Percentiles rank a stretch among this genome's conserved stretches.
These are phyloP conservation scores for Rhizophagus sp. DNA, from an alignment of 192 early-diverging fungal genomes.

Conservation along the genomic window DNA sequence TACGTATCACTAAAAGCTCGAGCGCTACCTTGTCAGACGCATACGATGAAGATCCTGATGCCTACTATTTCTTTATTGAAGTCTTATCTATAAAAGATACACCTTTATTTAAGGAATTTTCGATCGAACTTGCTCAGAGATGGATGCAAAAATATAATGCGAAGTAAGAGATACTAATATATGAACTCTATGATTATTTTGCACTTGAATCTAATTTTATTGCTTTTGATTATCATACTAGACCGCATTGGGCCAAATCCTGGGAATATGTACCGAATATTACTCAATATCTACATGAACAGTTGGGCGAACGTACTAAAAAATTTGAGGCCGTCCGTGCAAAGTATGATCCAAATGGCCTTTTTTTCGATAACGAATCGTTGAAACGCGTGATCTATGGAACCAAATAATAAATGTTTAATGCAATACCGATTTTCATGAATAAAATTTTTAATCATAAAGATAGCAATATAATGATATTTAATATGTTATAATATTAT, in stretches of 20 bases:
- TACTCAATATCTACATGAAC: conserved; percentile 30
- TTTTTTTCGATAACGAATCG: conserved; percentile 33
- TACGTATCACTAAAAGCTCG: conserved; percentile 39
- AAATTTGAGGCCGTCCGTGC: conserved; percentile 36
- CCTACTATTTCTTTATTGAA: conserved; percentile 36
- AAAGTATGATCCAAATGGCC: conserved; percentile 39
- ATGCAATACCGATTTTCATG: too few relatives aligned
- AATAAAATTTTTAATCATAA: too few relatives aligned
- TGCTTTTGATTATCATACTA: too few relatives aligned
- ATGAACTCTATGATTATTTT: too few relatives aligned
- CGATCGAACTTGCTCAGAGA: conserved; percentile 30
- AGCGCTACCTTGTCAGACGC: conserved; percentile 26
- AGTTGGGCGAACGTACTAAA: conserved; percentile 18
- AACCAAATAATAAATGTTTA: too few relatives aligned
- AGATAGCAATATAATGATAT: too few relatives aligned
- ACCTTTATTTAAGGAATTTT: conserved; percentile 32
- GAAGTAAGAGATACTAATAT: too few relatives aligned
- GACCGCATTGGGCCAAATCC: conserved; percentile 42
- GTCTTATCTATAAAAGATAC: conserved; percentile 32
- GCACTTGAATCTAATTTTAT: too few relatives aligned
- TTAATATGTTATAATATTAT: too few relatives aligned
- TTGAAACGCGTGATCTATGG: neutral
- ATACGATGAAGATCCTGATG: conserved; percentile 39
- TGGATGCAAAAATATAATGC: conserved; percentile 41
- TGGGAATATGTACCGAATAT: conserved; percentile 44